Evolutionary conservation across 2,329 filamentous ascomycete species (phyloP), one percentile per base, ranked within the genome.

Genomic region (Pseudogymnoascus sp.): DNA sequence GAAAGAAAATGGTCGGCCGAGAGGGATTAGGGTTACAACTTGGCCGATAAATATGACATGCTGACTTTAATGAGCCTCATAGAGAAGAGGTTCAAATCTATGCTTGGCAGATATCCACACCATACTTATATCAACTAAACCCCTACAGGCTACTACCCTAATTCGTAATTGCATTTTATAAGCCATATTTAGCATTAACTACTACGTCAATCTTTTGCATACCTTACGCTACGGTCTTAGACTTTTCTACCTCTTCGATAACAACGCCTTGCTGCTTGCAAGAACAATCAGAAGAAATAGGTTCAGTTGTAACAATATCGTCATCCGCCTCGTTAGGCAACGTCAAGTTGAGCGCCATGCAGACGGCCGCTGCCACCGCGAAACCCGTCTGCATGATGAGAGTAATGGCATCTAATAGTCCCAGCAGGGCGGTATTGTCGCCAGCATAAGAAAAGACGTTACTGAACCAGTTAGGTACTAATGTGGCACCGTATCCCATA

Each of bases 331-430:
- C 33, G 5, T 37, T 10, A 37, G 33, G 33, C 33, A 37, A 37
- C 10, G 33, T 37, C 11, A 37, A 37, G 11, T 37, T 37, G 33
- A 37, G 33, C 3, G 33, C 33, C 33, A 37, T 37, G 11, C 33
- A 37, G 13, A 37, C 33, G 11, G 33, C 33, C 33, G 88, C 91
- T 0, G 88, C 87, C 21, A 96, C 79, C 1, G 87, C 86, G 65
- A 89, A 90, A 0, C 88, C 88, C 0, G 88, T 91, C 75, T 88
- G 83, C 83, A 91, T 87, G 63, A 92, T 79, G 44, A 93, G 77
- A 4, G 82, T 80, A 64, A 91, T 86, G 62, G 90, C 89, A 69
- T 93, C 87, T 64, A 89, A 82, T 75, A 95, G 91, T 2, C 90
- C 90, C 56, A 81, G 76, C 2, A 93, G 82, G 2, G 83, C 81